Evolutionary conservation across 2,329 filamentous ascomycete species (phyloP).

Genomic region (Paraphoma sp.): DNA sequence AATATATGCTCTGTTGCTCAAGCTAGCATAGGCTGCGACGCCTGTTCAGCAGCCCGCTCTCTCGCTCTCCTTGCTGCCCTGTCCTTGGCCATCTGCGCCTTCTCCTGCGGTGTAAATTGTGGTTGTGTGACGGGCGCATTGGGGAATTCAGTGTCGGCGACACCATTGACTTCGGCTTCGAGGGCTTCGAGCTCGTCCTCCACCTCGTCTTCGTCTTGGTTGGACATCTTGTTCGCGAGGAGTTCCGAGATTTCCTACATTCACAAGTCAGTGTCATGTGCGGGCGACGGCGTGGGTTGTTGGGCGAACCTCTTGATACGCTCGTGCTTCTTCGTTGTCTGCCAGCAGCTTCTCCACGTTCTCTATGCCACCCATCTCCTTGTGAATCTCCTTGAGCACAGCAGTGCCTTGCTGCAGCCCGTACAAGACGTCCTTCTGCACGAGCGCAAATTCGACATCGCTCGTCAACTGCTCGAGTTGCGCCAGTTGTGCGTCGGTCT

Average conservation of each 20-base stretch:
- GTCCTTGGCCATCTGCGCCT: constrained; percentile 39
- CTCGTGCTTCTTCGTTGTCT: constrained; percentile 86
- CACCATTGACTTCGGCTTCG: constrained; percentile 66
- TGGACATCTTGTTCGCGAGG: constrained; percentile 85
- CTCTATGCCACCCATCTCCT: constrained; percentile 94
- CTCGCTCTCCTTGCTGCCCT: constrained; percentile 40
- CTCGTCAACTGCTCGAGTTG: constrained; percentile 88
- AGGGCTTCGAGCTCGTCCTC: constrained; percentile 91
- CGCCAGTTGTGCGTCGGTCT: constrained; percentile 92
- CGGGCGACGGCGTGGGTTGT: not conserved
- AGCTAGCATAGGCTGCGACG: constrained; percentile 47
- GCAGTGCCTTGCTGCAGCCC: constrained; percentile 90
- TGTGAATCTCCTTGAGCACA: constrained; percentile 89
- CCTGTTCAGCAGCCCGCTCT: constrained; percentile 41
- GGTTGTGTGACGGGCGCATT: constrained; percentile 45
- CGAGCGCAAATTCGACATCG: constrained; percentile 92
- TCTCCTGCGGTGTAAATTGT: constrained; percentile 37
- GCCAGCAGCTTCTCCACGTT: constrained; percentile 95
- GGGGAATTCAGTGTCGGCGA: constrained; percentile 42
- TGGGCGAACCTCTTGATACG: constrained; percentile 79
- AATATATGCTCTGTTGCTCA: constrained; percentile 22
- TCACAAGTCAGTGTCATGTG: constrained; percentile 5
- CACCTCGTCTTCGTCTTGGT: constrained; percentile 96
- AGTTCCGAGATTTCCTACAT: constrained; percentile 87
- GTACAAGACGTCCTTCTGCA: constrained; percentile 95